Percentiles rank a stretch among this genome's conserved stretches.
Evolutionary conservation across 768 basidiomycete species (phyloP).

Genomic region (Amanita jacksonii): DNA sequence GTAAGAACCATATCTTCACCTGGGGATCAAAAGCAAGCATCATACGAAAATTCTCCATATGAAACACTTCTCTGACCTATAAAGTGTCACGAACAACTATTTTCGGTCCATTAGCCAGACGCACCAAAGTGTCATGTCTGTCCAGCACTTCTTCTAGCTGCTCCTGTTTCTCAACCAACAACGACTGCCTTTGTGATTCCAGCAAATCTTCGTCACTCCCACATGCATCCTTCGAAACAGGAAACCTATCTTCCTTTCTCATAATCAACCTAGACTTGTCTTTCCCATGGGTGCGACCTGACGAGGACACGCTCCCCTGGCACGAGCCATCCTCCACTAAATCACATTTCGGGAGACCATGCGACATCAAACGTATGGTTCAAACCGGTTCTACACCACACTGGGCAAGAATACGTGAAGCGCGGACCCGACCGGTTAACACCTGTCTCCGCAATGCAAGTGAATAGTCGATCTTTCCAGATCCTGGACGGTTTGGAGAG

Average conservation of each 20-base stretch:
- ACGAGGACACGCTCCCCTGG: constrained; percentile 8
- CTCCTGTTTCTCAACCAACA: constrained; percentile 50
- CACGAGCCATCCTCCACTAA: constrained; percentile 7
- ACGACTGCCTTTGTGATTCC: constrained; percentile 28
- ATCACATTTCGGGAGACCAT: constrained; percentile 1
- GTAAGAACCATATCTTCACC: constrained; percentile 29
- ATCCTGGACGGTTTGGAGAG: constrained; percentile 54
- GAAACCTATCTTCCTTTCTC: not conserved
- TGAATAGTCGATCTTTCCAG: constrained; percentile 44
- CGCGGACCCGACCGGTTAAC: too few relatives aligned
- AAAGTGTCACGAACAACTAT: constrained; percentile 1
- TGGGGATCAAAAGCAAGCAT: constrained; percentile 71
- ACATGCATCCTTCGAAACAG: constrained; percentile 14
- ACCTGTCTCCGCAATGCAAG: not conserved
- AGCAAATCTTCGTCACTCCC: constrained; percentile 12
- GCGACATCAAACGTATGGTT: constrained; percentile 1
- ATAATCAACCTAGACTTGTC: constrained; percentile 4
- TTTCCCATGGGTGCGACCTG: constrained; percentile 6
- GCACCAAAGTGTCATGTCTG: constrained; percentile 65
- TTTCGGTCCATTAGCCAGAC: constrained; percentile 20
- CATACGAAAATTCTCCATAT: constrained; percentile 72
- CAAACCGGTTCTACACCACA: not conserved
- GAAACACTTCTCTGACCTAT: constrained; percentile 82
- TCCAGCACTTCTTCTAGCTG: constrained; percentile 52
- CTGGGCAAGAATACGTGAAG: not conserved